A percentile compares a stretch with the other conserved stretches of the same genome.
These are phyloP conservation scores for Fomitopsis palustris DNA, from an alignment of 1,284 basidiomycete species.

Conservation along the genomic window DNA sequence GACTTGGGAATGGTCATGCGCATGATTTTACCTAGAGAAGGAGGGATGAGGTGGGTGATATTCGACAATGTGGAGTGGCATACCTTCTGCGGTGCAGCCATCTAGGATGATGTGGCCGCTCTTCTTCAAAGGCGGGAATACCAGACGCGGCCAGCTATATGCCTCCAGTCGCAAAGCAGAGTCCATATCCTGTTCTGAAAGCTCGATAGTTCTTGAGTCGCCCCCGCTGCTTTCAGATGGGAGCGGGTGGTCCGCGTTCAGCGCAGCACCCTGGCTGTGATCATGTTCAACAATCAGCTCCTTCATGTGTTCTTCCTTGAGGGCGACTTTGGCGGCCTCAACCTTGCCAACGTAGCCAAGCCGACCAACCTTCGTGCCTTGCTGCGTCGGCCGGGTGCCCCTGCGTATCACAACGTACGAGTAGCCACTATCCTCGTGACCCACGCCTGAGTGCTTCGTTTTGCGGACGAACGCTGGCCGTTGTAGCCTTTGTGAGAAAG, in stretches of 20 bases:
- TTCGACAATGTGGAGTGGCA: not conserved
- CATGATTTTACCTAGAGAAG: slow-evolving; percentile 74
- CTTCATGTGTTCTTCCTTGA: slow-evolving; percentile 29
- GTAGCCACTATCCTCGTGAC: slow-evolving; percentile 85
- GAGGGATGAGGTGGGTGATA: not conserved
- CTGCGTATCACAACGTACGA: slow-evolving; percentile 90
- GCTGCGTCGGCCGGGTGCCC: slow-evolving; percentile 60
- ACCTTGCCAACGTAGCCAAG: slow-evolving; percentile 56
- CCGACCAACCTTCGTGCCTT: slow-evolving; percentile 50
- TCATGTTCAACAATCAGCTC: slow-evolving; percentile 46
- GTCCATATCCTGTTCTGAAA: slow-evolving; percentile 36
- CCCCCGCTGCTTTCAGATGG: not conserved
- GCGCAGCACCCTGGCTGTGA: not conserved
- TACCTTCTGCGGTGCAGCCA: slow-evolving; percentile 81
- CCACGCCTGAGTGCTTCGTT: slow-evolving; percentile 82
- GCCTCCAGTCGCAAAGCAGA: slow-evolving; percentile 60
- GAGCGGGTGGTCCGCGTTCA: not conserved
- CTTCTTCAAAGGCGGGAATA: slow-evolving; percentile 88
- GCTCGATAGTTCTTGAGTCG: not conserved
- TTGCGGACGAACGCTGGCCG: slow-evolving; percentile 81
- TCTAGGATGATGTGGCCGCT: slow-evolving; percentile 94
- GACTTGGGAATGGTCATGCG: slow-evolving; percentile 89
- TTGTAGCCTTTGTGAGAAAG: slow-evolving; percentile 86
- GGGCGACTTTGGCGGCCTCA: slow-evolving; percentile 36
- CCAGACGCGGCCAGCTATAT: slow-evolving; percentile 86